A percentile compares a stretch with the other conserved stretches of the same genome.
These are phyloP conservation scores for Diaporthe citriasiana DNA, from an alignment of 2,329 filamentous ascomycete species.

Conservation along the genomic window DNA sequence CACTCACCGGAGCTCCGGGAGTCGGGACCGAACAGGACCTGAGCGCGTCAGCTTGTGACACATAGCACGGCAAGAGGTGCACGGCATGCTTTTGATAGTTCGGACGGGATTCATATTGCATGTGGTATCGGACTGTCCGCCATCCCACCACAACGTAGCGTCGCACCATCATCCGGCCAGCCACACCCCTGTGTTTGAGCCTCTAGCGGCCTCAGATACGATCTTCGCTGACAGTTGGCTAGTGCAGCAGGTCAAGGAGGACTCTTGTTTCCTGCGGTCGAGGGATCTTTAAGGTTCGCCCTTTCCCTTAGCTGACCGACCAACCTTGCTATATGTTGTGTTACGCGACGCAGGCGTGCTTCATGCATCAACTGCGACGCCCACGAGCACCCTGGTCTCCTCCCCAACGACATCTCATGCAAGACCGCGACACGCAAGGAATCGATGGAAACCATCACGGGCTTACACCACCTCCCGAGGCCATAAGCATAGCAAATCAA, in stretches of 20 bases:
- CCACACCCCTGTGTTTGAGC: slow-evolving; percentile 40
- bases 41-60: slow-evolving; percentile 31
- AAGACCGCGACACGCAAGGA: not conserved
- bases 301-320: not conserved
- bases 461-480: not conserved
- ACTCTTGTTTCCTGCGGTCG: slow-evolving; percentile 5
- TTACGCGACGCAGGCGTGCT: slow-evolving; percentile 25
- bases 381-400: not conserved
- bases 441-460: slow-evolving; percentile 22
- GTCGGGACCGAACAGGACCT: slow-evolving; percentile 3
- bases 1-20: slow-evolving; percentile 19
- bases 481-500: not conserved
- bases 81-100: slow-evolving; percentile 27
- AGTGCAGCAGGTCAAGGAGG: not conserved
- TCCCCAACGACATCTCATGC: slow-evolving; percentile 24
- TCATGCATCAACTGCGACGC: slow-evolving; percentile 14
- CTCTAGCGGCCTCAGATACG: slow-evolving; percentile 24
- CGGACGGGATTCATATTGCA: slow-evolving; percentile 17
- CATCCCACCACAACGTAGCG: slow-evolving; percentile 35
- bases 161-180: slow-evolving; percentile 37
- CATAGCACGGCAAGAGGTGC: slow-evolving; percentile 3
- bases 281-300: slow-evolving; percentile 12
- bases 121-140: slow-evolving; percentile 13
- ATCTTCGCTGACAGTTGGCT: slow-evolving; percentile 19
- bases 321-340: slow-evolving; percentile 1